Evolutionary conservation across 106 monocot genomes (phyloP).

Genomic region (Dendrobium officinale): DNA sequence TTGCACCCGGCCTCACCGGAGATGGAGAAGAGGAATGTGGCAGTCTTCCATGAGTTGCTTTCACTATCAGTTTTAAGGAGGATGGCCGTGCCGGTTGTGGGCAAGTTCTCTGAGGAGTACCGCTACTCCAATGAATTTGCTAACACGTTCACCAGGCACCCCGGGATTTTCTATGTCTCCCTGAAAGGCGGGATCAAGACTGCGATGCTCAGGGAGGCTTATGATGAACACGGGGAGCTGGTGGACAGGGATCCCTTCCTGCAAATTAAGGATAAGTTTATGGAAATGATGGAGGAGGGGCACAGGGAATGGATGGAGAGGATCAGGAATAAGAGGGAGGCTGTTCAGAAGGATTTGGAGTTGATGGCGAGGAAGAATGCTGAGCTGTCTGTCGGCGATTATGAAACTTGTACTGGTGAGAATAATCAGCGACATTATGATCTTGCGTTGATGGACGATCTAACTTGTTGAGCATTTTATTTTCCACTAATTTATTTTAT

Average conservation of each 20-base stretch:
- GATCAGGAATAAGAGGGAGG: constrained; percentile 33
- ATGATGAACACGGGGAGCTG: constrained; percentile 43
- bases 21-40: constrained; percentile 90
- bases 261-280: constrained; percentile 71
- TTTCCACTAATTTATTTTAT: not conserved
- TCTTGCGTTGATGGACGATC: not conserved
- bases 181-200: constrained; percentile 91
- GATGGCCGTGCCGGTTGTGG: constrained; percentile 51
- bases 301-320: constrained; percentile 49
- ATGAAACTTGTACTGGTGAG: not conserved
- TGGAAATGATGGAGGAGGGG: constrained; percentile 73
- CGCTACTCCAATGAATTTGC: constrained; percentile 72
- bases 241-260: constrained; percentile 74
- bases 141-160: constrained; percentile 63
- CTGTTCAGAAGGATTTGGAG: constrained; percentile 32
- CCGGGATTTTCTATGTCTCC: constrained; percentile 87
- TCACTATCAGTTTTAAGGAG: constrained; percentile 59
- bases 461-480: not conserved
- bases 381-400: constrained; percentile 9
- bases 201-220: constrained; percentile 80
- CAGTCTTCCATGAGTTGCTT: constrained; percentile 69
- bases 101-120: constrained; percentile 78
- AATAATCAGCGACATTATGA: not conserved
- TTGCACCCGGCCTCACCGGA: constrained; percentile 48
- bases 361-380: constrained; percentile 23